phyloP scores from a whole-genome alignment of 75 land plant genomes.

The Picea sitchensis region DNA sequence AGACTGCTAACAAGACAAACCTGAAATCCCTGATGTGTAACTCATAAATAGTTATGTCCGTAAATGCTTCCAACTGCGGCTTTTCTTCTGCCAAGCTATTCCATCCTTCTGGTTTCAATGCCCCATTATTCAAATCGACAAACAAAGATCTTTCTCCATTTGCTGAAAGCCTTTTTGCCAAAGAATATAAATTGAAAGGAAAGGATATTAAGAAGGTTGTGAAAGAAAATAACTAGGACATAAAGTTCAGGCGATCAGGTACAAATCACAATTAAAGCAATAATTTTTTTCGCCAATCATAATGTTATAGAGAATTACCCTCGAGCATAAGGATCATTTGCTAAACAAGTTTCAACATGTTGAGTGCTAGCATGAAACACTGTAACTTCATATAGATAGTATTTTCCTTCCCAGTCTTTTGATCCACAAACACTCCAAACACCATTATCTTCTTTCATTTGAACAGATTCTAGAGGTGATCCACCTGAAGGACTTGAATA shows the following conservation, averaged over 20 bases:
- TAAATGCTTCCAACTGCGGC: constrained; percentile 61
- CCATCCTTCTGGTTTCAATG: constrained; percentile 78
- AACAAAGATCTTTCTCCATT: constrained; percentile 77
- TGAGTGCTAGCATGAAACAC: constrained; percentile 74
- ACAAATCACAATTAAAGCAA: neutral
- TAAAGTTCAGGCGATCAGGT: neutral
- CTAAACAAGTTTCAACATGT: constrained; percentile 60
- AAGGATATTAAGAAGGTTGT: neutral
- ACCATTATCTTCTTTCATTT: constrained; percentile 66
- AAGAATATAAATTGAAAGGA: constrained; percentile 8
- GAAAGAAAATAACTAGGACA: constrained; percentile 9
- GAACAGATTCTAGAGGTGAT: constrained; percentile 46
- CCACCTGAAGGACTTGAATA: constrained; percentile 54
- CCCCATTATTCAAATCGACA: constrained; percentile 57
- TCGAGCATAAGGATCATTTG: constrained; percentile 94
- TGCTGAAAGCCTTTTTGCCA: constrained; percentile 61
- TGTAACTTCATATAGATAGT: constrained; percentile 79
- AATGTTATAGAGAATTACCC: constrained; percentile 42
- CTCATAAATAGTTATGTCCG: constrained; percentile 89
- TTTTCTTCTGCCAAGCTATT: constrained; percentile 64
- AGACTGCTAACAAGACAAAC: constrained; percentile 24
- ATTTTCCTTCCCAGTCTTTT: constrained; percentile 77
- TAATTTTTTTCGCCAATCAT: neutral
- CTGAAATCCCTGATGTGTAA: constrained; percentile 96
- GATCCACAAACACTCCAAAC: constrained; percentile 80